Percentiles rank a stretch among this genome's conserved stretches.
These are phyloP conservation scores for Acorus calamus DNA, from an alignment of 106 monocot species.

Conservation along the genomic window DNA sequence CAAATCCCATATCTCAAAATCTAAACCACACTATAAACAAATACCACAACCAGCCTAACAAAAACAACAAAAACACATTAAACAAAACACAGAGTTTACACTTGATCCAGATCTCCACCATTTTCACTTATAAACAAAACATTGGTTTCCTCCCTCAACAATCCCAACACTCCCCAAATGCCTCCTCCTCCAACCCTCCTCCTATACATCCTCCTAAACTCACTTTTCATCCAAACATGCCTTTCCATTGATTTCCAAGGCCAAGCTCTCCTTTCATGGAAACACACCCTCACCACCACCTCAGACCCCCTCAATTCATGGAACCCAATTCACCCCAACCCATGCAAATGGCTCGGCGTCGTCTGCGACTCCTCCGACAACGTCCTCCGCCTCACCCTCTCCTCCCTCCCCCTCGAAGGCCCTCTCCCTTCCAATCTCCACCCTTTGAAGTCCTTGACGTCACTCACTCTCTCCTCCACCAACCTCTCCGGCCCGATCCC, in stretches of 20 bases:
- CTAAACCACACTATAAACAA: constrained; percentile 3
- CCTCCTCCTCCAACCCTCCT: neutral
- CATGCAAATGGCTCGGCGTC: constrained; percentile 80
- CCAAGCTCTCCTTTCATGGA: constrained; percentile 78
- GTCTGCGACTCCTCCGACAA: constrained; percentile 40
- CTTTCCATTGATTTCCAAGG: constrained; percentile 57
- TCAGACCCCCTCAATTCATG: constrained; percentile 38
- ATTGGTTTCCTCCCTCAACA: constrained; percentile 67
- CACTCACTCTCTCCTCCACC: constrained; percentile 55
- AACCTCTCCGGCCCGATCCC: constrained; percentile 87
- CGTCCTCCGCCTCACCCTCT: constrained; percentile 39
- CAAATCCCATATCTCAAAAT: constrained; percentile 7
- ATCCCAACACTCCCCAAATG: constrained; percentile 47
- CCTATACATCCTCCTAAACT: neutral
- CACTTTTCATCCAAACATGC: constrained; percentile 21
- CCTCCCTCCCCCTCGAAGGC: constrained; percentile 44
- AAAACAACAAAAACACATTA: constrained; percentile 5
- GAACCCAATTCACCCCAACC: constrained; percentile 41
- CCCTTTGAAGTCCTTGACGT: constrained; percentile 37
- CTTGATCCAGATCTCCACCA: constrained; percentile 81
- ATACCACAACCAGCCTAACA: constrained; percentile 9
- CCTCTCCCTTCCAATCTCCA: constrained; percentile 51
- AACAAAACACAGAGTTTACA: constrained; percentile 20
- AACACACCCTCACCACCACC: constrained; percentile 34
- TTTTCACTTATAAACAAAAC: constrained; percentile 75